A percentile compares a stretch with the other conserved stretches of the same genome.
phyloP scores from a whole-genome alignment of 169 alveolate species.

The Eimeria falciformis region DNA sequence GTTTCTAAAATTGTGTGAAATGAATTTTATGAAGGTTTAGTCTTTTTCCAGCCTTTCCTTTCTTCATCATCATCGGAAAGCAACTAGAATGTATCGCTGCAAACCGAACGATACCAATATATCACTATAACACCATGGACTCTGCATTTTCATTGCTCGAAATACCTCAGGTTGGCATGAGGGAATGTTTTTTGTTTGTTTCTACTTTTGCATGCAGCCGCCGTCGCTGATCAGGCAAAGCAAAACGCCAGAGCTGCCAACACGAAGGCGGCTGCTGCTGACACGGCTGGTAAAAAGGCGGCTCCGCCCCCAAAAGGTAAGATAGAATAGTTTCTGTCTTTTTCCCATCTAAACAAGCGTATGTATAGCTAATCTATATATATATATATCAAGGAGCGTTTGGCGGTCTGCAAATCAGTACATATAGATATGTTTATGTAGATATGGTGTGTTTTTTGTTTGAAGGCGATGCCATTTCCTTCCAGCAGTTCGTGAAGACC shows the following conservation, averaged over 20 bases:
- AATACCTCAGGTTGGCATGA: no score
- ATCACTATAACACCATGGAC: no score
- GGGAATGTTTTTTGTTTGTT: neutral
- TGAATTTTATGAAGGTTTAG: neutral
- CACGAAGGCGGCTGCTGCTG: no score
- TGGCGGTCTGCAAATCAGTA: neutral
- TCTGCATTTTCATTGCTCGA: no score
- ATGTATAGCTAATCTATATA: neutral
- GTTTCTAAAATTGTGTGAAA: neutral
- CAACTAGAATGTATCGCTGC: no score
- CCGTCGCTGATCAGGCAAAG: constrained; percentile 1
- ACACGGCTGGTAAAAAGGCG: no score
- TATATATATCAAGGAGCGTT: neutral
- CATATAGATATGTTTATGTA: neutral
- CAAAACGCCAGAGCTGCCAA: neutral
- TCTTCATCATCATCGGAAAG: neutral
- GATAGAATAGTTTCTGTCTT: no score
- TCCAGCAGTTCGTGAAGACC: constrained; percentile 8
- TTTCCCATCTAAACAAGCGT: neutral
- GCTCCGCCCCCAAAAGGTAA: no score
- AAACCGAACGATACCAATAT: no score
- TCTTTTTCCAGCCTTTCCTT: neutral
- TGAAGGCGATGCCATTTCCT: neutral
- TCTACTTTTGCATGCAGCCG: neutral
- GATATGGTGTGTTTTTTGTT: neutral